Base-by-base conservation (phyloP, 2,329 filamentous ascomycete genomes). In the Xylaria multiplex region DNA sequence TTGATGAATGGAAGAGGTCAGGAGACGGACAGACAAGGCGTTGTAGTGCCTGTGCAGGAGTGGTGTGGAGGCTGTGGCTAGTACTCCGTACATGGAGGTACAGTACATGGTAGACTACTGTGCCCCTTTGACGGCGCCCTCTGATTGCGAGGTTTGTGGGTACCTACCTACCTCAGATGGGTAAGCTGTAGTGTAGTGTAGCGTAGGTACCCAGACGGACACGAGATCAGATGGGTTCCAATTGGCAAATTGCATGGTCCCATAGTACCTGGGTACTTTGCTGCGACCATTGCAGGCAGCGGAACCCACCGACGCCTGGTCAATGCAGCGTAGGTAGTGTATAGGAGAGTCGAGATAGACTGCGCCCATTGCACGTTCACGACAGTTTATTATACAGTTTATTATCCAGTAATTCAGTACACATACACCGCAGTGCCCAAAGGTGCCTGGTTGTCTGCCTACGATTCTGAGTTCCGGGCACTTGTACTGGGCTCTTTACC, bases 151-250 rank as follows among this genome's bases (percentile, higher is more conserved):
- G 22, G 16, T 40, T 13, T 40, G 37, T 40, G 11, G 35, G 35
- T 37, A 37, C 35, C 16, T 19, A 53, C 45, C 45, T 24, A 24
- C 19, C 22, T 27, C 11, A 19, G 8, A 8, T 37, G 11, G 35
- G 35, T 37, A 37, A 9, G 27, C 27, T 27, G 19, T 13, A 24
- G n/a, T 48, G 22, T 6, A 16, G 16, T 30, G 53, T 6, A 16
- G 16, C n/a, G 53, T n/a, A 19, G 37, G 37, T 27, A 59, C 22
- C 64, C 42, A 50, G 49, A 49, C 55, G 50, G 37, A 66, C 64
- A 66, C 56, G 64, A 66, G 64, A 66, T 66, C 64, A 66, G 55
- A 66, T 57, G 64, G 64, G 60, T 27, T n/a, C 53, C 53, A 43
- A 55, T 53, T 57, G 40, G 64, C 60, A 66, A 63, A 59, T 66